Evolutionary conservation across 768 basidiomycete species (phyloP), one percentile per base, ranked within the genome.

Genomic region (Candolleomyces aberdarensis): DNA sequence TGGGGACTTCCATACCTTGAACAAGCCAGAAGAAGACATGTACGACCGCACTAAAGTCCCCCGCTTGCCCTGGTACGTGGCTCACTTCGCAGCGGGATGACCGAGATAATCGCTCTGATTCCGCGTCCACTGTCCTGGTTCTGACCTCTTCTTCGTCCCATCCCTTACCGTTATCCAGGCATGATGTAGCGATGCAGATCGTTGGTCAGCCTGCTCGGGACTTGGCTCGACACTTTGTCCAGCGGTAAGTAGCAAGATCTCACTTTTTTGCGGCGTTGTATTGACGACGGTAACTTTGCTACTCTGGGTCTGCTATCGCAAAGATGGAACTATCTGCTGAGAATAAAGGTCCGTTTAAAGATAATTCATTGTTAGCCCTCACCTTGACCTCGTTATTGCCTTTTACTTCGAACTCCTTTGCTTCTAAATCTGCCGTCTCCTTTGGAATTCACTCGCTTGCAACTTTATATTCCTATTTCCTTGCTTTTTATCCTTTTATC

Each of bases 141-240:
- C n/a, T 11, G 41, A 43, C 41, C 41, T 43, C 41, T 43, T 26
- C 26, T 26, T 26, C 3, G 26, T 26, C 26, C 26, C 26, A 26
- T 26, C 26, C 26, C 26, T 26, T 26, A 26, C 26, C 26, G 29
- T 52, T 13, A 17, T 40, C n/a, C 20, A 55, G 95, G 95, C 97
- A 99, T 71, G 97, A 99, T 71, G 93, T 98, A 43, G 93, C 87
- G 0, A 81, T 98, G 79, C 97, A 99, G 72, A 87, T 98, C 46
- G 91, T 98, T 29, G 97, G 97, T 3, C 95, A 96, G 70, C 97
- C 97, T 52, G 94, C 96, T 19, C 83, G 96, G 22, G 97, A 99
- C 74, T 75, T 98, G 11, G 91, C 91, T 61, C 85, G 97, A 51
- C 97, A 99, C 75, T 99, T 99, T 66, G 85, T 94, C 15, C 91